phyloP scores from a whole-genome alignment of 371 early-diverging fungal genomes.

The Funneliformis caledonium region DNA sequence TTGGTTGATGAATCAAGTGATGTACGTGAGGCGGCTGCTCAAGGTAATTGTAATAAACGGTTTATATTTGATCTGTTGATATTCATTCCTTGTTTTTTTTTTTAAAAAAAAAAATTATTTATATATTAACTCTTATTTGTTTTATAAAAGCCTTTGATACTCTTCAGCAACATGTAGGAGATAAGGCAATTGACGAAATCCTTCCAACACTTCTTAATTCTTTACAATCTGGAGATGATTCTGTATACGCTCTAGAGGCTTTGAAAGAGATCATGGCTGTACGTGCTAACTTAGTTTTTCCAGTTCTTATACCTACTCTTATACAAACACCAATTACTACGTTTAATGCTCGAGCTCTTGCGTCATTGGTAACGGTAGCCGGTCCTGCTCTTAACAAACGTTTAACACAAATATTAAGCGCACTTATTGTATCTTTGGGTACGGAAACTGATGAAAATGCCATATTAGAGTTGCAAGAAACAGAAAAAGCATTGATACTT shows the following conservation, averaged over 20 bases:
- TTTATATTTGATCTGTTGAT: background rate
- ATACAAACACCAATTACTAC: conserved; percentile 84
- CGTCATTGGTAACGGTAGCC: conserved; percentile 89
- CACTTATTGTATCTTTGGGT: conserved; percentile 76
- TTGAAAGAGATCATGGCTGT: conserved; percentile 97
- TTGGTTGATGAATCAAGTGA: conserved; percentile 76
- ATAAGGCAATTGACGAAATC: conserved; percentile 90
- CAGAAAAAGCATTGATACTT: conserved; percentile 67
- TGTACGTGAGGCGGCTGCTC: conserved; percentile 94
- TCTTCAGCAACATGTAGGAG: conserved; percentile 87
- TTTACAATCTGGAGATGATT: conserved; percentile 71
- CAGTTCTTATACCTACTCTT: conserved; percentile 92
- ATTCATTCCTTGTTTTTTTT: background rate
- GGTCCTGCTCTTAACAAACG: conserved; percentile 85
- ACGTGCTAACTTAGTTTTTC: conserved; percentile 94
- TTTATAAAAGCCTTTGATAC: conserved; percentile 81
- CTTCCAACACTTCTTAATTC: conserved; percentile 86
- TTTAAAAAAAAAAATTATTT: background rate
- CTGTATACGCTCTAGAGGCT: conserved; percentile 86
- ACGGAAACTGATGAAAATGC: conserved; percentile 71
- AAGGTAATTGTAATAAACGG: conserved; percentile 45
- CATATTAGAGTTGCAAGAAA: conserved; percentile 66
- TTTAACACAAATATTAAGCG: conserved; percentile 75
- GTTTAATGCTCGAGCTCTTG: conserved; percentile 92
- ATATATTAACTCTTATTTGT: conserved; percentile 16